These are phyloP conservation scores for Neurospora sp. DNA, from an alignment of 495 filamentous ascomycete genomes.

Conservation along the genomic window DNA sequence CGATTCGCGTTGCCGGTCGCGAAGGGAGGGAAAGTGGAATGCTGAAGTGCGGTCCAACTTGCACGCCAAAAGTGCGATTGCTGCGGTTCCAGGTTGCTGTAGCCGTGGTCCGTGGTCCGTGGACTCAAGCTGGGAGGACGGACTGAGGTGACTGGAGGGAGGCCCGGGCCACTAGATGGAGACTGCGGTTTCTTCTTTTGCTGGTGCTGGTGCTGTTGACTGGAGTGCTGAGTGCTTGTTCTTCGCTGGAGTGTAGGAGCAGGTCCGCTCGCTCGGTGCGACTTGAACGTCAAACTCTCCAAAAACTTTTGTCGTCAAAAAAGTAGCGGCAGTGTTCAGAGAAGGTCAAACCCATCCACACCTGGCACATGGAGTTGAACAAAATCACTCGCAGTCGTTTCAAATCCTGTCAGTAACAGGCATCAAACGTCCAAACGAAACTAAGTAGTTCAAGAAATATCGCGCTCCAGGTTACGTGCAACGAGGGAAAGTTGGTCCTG, in stretches of 20 bases:
- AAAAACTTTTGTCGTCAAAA: constrained; percentile 15
- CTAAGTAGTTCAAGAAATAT: not conserved
- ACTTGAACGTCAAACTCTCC: constrained; percentile 1
- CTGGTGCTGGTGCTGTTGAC: not conserved
- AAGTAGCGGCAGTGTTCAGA: not conserved
- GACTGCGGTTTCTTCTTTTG: not conserved
- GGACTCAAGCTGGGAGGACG: not conserved
- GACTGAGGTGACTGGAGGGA: not conserved
- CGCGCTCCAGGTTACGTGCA: not conserved
- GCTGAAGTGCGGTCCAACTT: constrained; percentile 1
- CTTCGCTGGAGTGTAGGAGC: not conserved
- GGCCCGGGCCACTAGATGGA: not conserved
- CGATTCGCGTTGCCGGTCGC: constrained; percentile 28
- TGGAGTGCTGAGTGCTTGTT: not conserved
- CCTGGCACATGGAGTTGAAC: not conserved
- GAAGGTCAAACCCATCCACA: not conserved
- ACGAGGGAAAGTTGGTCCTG: not conserved
- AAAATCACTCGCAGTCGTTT: not conserved
- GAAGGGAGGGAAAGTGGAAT: constrained; percentile 16
- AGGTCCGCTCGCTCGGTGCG: constrained; percentile 5
- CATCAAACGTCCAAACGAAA: not conserved
- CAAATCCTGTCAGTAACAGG: not conserved
- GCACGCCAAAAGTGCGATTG: not conserved
- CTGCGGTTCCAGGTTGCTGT: not conserved
- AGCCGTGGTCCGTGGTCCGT: not conserved